Evolutionary conservation across 176 grass and related monocot genomes (phyloP), one percentile per base, ranked within the genome.

Genomic region (Miscanthus lutarioriparius): DNA sequence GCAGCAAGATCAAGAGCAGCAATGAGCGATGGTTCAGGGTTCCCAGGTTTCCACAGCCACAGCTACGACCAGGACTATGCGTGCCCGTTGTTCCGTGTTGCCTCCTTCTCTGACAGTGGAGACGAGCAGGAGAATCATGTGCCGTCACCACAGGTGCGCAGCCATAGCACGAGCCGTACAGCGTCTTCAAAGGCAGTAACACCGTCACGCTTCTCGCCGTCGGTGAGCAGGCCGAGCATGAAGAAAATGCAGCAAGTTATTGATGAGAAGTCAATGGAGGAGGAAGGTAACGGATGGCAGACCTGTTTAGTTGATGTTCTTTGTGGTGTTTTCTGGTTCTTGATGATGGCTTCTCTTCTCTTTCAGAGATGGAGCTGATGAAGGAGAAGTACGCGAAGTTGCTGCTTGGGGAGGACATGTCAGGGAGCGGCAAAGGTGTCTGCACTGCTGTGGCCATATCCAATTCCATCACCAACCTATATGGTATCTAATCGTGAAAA

Each of bases 391-490:
- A 92, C 82, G 88, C 95, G 9, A 95, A 97, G 76, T 87, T 97
- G 81, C 90, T 97, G 22, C 91, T 97, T 41, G 92, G 95, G 15
- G 95, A 97, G 86, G 95, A 97, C 89, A 97, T 97, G 95, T 97
- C 92, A 14, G 95, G 95, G 72, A 76, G 86, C 4, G 95, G 92
- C 41, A 95, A 97, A 80, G 95, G 95, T 62, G 95, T 95, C 63
- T 97, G 90, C 76, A 91, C 88, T 72, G 90, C 92, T 81, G 93
- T 94, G 30, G 89, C 93, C 54, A 91, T 98, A 69, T 93, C 96
- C 86, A 98, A 98, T 75, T 89, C 93, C 85, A 98, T 98, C 68
- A 98, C 96, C 77, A 98, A 98, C 83, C 91, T 98, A 72, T 98
- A 95, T 43, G 96, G 96, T 96, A 91, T 17, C 13, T 37, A n/a